Evolutionary conservation across 2,329 filamentous ascomycete species (phyloP).

Genomic region (Colletotrichum abscissum): DNA sequence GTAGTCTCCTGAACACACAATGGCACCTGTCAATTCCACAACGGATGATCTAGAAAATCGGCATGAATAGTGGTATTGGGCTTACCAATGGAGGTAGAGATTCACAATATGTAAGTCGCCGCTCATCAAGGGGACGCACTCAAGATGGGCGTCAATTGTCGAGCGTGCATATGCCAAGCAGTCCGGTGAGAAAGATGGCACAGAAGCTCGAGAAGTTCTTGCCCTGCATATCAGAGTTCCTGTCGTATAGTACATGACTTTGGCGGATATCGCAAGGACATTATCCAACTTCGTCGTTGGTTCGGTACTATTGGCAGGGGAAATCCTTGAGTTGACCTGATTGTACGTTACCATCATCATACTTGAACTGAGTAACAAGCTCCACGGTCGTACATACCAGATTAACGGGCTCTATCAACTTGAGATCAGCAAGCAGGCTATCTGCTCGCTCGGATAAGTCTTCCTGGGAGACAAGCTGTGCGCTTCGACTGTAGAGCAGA

Average conservation of each 20-base stretch:
- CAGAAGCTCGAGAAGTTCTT: not conserved
- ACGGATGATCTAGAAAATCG: too few relatives aligned
- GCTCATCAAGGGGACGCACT: not conserved
- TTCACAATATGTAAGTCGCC: not conserved
- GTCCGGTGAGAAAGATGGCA: not conserved
- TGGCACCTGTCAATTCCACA: not conserved
- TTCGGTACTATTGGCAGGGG: not conserved
- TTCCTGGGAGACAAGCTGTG: not conserved
- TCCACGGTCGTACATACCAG: not conserved
- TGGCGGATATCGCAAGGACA: not conserved
- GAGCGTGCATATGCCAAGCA: not conserved
- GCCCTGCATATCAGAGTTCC: conserved; percentile 15
- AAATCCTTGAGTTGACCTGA: not conserved
- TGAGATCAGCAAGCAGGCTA: not conserved
- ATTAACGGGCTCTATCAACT: not conserved
- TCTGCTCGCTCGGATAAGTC: not conserved
- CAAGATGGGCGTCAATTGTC: not conserved
- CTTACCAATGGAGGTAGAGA: conserved; percentile 13
- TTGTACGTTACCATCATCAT: not conserved
- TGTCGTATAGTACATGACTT: conserved; percentile 11
- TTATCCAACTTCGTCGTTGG: not conserved
- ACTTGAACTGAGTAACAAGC: not conserved
- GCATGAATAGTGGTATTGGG: too few relatives aligned
- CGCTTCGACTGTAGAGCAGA: conserved; percentile 28
- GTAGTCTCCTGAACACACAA: not conserved